phyloP scores from a whole-genome alignment of 1,284 basidiomycete genomes.

The Cutaneotrichosporon cutaneum region DNA sequence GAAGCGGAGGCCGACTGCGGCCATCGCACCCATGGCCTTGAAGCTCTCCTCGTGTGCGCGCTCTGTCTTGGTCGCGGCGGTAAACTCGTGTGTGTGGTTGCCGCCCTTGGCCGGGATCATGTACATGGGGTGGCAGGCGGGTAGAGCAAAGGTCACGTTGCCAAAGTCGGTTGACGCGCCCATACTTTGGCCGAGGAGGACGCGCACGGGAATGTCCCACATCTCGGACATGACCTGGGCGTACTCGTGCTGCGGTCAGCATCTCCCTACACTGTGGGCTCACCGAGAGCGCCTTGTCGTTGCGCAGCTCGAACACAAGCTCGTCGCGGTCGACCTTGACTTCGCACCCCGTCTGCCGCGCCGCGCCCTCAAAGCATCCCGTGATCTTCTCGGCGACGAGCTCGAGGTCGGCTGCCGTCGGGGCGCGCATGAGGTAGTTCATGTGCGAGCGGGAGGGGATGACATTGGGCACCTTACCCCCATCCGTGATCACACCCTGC shows the following conservation, averaged over 20 bases:
- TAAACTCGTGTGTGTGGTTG: conserved; percentile 39
- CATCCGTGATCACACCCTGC: conserved; percentile 65
- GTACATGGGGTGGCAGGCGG: conserved; percentile 29
- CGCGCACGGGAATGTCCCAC: conserved; percentile 1
- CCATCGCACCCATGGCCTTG: conserved; percentile 44
- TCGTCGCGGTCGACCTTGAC: conserved; percentile 56
- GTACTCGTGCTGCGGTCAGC: conserved; percentile 10
- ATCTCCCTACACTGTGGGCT: neutral
- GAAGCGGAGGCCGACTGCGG: conserved; percentile 43
- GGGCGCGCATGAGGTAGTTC: conserved; percentile 66
- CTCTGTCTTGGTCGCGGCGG: conserved; percentile 14
- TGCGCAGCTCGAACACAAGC: conserved; percentile 60
- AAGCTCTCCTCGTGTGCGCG: conserved; percentile 35
- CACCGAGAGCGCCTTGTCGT: conserved; percentile 24
- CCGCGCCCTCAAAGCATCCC: conserved; percentile 68
- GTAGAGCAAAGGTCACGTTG: conserved; percentile 20
- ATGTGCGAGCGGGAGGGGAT: conserved; percentile 74
- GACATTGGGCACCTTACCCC: conserved; percentile 58
- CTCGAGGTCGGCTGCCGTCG: conserved; percentile 60
- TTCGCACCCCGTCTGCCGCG: conserved; percentile 66
- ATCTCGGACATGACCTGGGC: conserved; percentile 15
- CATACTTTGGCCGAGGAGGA: conserved; percentile 8
- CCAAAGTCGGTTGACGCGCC: conserved; percentile 22
- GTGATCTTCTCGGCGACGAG: conserved; percentile 59
- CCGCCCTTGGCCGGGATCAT: conserved; percentile 20